Evolutionary conservation across 495 filamentous ascomycete genomes (phyloP).

Genomic region (Staphylotrichum tortipilum): DNA sequence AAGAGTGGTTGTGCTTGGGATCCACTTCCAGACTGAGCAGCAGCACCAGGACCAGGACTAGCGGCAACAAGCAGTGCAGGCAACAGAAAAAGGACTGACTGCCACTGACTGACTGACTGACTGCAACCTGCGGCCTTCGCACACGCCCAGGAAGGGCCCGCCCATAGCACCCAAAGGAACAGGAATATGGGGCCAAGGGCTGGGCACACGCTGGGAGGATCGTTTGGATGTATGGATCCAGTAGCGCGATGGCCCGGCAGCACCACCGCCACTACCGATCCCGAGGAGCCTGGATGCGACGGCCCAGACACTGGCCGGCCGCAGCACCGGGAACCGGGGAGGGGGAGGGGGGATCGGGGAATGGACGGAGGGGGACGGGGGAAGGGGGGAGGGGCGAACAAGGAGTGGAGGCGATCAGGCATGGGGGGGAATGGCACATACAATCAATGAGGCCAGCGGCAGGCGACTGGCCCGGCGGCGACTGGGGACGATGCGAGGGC

Average conservation of each 20-base stretch:
- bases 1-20: no score
- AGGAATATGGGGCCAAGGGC: background rate
- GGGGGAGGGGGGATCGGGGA: no score
- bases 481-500: constrained; percentile 13
- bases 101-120: no score
- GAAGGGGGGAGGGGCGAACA: no score
- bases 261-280: background rate
- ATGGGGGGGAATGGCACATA: constrained; percentile 17
- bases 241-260: no score
- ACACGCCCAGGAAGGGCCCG: no score
- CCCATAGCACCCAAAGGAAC: background rate
- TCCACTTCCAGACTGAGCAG: constrained; percentile 14
- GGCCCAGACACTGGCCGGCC: constrained; percentile 8
- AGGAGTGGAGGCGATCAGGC: constrained; percentile 24
- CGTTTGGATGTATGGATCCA: no score
- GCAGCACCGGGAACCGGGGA: constrained; percentile 10
- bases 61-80: no score
- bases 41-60: no score
- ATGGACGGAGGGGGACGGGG: no score
- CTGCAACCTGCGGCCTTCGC: no score
- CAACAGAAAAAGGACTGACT: no score
- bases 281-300: constrained; percentile 6
- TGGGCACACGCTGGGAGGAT: background rate
- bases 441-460: constrained; percentile 9
- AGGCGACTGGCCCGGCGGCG: constrained; percentile 1